Conservation (phyloP, 2,329 filamentous ascomycete genomes). For the Ustilaginoidea virens region DNA sequence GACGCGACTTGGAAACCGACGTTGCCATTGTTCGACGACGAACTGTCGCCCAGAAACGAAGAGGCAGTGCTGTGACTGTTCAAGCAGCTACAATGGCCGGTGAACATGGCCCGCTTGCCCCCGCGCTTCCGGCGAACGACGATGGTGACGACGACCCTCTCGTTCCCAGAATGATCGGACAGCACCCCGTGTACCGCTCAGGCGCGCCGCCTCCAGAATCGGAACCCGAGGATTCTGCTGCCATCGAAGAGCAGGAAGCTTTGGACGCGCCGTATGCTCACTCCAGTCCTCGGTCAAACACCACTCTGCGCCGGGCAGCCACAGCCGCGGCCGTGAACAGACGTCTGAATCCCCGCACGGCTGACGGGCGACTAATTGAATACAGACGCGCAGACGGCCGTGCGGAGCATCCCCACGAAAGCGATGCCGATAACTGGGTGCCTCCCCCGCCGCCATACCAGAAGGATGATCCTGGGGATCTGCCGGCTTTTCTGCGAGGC, state of each 20-base stretch:
- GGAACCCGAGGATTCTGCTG: conserved; percentile 28
- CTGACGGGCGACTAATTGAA: conserved; percentile 37
- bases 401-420: conserved; percentile 66
- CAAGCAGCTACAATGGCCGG: conserved; percentile 31
- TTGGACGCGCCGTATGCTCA: conserved; percentile 61
- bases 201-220: conserved; percentile 10
- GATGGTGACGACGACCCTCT: conserved; percentile 35
- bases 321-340: conserved; percentile 63
- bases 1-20: conserved; percentile 59
- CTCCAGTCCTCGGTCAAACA: conserved; percentile 52
- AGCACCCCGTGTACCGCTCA: conserved; percentile 7
- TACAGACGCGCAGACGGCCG: conserved; percentile 56
- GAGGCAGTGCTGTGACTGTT: conserved; percentile 30
- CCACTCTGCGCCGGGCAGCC: conserved; percentile 56
- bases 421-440: conserved; percentile 79
- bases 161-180: conserved; percentile 31
- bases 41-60: conserved; percentile 50
- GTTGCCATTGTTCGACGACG: conserved; percentile 64
- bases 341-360: conserved; percentile 43
- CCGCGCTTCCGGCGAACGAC: conserved; percentile 10
- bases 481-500: conserved; percentile 40
- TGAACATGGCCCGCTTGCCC: conserved; percentile 12
- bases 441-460: conserved; percentile 72
- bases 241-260: conserved; percentile 42
- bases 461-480: conserved; percentile 42